phyloP scores from a whole-genome alignment of 257 asterid genomes.

The Euphrasia confusa region DNA sequence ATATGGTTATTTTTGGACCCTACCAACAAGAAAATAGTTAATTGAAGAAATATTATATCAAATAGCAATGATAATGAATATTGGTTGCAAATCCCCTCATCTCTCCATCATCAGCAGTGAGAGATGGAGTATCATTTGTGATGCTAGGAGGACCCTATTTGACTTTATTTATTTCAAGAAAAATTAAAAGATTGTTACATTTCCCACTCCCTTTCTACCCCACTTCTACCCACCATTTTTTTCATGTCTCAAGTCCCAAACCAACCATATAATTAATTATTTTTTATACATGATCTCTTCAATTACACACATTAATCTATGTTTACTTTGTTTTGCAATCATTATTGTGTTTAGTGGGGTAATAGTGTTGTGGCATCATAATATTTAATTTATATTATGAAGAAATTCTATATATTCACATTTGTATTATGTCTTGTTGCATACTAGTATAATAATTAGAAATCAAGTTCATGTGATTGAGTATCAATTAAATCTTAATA shows the following conservation, averaged over 20 bases:
- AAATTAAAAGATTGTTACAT: constrained; percentile 73
- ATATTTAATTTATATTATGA: too few relatives aligned
- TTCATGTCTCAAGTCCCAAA: constrained; percentile 46
- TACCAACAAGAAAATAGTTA: constrained; percentile 22
- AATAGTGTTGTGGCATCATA: too few relatives aligned
- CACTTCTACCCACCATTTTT: constrained; percentile 71
- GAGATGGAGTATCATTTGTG: constrained; percentile 37
- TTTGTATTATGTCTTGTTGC: too few relatives aligned
- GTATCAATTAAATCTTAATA: too few relatives aligned
- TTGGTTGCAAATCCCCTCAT: constrained; percentile 62
- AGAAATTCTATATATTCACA: too few relatives aligned
- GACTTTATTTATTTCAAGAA: constrained; percentile 49
- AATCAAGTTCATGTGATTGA: too few relatives aligned
- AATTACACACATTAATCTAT: constrained; percentile 67
- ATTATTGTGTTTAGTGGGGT: neutral
- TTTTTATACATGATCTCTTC: constrained; percentile 57
- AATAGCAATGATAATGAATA: constrained; percentile 64
- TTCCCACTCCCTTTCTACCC: constrained; percentile 58
- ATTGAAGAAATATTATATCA: neutral
- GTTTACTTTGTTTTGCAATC: constrained; percentile 38
- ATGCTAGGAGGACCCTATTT: constrained; percentile 51
- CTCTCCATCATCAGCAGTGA: constrained; percentile 38
- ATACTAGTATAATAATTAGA: too few relatives aligned
- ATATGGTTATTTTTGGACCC: constrained; percentile 36
- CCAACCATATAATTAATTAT: constrained; percentile 45